These are phyloP conservation scores for Rhynchosporium graminicola DNA, from an alignment of 2,329 filamentous ascomycete genomes.

Conservation along the genomic window DNA sequence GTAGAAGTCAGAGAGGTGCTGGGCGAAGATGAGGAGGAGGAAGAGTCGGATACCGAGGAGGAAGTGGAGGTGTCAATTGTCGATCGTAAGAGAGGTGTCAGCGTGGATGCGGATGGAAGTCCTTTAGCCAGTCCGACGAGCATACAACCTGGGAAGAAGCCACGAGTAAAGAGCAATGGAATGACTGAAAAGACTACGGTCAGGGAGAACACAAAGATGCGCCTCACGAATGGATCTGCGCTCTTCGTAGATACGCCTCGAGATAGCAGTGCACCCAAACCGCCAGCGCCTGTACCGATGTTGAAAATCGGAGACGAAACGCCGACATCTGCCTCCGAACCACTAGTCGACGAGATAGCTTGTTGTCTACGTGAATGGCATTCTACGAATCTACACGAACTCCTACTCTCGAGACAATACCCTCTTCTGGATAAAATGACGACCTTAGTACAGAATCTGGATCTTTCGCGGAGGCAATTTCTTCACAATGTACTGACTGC, in stretches of 20 bases:
- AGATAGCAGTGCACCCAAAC: slow-evolving; percentile 70
- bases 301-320: slow-evolving; percentile 97
- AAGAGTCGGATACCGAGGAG: slow-evolving; percentile 37
- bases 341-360: slow-evolving; percentile 94
- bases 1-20: slow-evolving; percentile 94
- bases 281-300: slow-evolving; percentile 92
- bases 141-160: slow-evolving; percentile 21
- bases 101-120: slow-evolving; percentile 28
- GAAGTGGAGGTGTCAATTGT: slow-evolving; percentile 15
- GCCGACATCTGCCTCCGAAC: slow-evolving; percentile 83
- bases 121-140: slow-evolving; percentile 27
- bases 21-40: slow-evolving; percentile 64
- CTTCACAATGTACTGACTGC: slow-evolving; percentile 91
- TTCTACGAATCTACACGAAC: slow-evolving; percentile 91
- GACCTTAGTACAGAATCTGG: slow-evolving; percentile 76
- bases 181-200: slow-evolving; percentile 22
- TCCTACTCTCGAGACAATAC: slow-evolving; percentile 83
- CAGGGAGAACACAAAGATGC: slow-evolving; percentile 29
- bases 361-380: slow-evolving; percentile 98
- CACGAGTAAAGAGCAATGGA: slow-evolving; percentile 6
- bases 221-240: slow-evolving; percentile 32
- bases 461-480: slow-evolving; percentile 83
- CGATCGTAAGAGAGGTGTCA: slow-evolving; percentile 15
- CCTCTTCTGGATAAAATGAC: slow-evolving; percentile 78
- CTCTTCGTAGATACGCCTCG: slow-evolving; percentile 51